Evolutionary conservation across 495 filamentous ascomycete genomes (phyloP), one percentile per base, ranked within the genome.

Genomic region (Penicillium antarcticum): DNA sequence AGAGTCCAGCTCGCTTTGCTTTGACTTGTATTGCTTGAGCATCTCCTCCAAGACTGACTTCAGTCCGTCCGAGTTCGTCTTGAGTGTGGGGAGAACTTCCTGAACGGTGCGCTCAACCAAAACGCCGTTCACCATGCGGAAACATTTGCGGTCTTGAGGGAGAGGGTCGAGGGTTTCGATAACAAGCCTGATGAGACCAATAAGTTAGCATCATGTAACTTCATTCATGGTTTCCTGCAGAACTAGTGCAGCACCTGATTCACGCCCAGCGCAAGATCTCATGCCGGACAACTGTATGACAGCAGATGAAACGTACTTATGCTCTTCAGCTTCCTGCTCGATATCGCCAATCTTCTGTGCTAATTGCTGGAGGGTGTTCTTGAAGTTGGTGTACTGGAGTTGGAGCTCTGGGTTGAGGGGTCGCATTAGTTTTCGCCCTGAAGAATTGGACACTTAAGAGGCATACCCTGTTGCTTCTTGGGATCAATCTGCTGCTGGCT

Each of bases 101-200:
- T 87, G 76, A 53, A 98, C 88, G 40, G 94, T 96, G 58, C 92
- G 80, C 75, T 98, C 95, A 52, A 94, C 88, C 45, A 98, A 70
- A 12, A 97, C 92, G 46, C 94, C 95, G 67, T 97, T 97, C 66
- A 98, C 92, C 87, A 98, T 88, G 58, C 94, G 92, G 72, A 97
- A 98, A 72, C 92, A 97, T 77, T 96, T 97, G 53, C 94, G 90
- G 48, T 95, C 88, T 51, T 78, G 74, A 19, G 88, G 77, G 18
- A 97, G 84, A 33, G 91, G 92, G 41, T 83, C 82, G 58, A 98
- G 75, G 23, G 92, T 97, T 62, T 98, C 95, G 33, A 98, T 86
- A 23, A 98, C 94, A 58, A 98, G 88, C 70, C 94, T 97, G 63
- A 39, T 17, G 2, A 19, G 36, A 2, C 19, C 32, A 19, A 32